Conservation (phyloP, 257 asterid genomes). For the Ligustrum vulgare region DNA sequence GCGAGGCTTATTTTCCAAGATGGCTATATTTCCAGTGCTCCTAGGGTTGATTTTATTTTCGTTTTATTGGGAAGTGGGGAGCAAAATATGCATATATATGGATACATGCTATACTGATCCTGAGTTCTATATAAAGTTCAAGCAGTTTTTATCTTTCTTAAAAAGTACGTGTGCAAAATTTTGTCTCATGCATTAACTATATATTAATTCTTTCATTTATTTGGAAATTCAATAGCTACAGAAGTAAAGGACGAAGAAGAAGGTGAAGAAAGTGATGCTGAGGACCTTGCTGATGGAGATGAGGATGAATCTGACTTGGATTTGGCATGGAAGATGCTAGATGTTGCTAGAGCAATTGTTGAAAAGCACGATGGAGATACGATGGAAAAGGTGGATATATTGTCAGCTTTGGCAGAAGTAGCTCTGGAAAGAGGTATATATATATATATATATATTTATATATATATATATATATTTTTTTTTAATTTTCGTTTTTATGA, state of each 20-base stretch:
- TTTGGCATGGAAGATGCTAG: constrained; percentile 98
- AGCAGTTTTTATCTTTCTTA: constrained; percentile 7
- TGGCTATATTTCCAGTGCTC: background rate
- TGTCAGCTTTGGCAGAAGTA: constrained; percentile 94
- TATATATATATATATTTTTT: too few species aligned
- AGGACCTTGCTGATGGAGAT: constrained; percentile 75
- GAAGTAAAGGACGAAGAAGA: constrained; percentile 37
- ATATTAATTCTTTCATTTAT: background rate
- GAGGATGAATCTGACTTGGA: constrained; percentile 98
- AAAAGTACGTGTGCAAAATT: background rate
- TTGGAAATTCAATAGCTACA: constrained; percentile 33
- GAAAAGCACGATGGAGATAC: constrained; percentile 75
- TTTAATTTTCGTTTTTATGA: background rate
- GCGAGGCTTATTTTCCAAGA: background rate
- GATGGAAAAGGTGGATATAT: constrained; percentile 86
- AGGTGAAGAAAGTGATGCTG: constrained; percentile 67
- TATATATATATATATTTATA: too few species aligned
- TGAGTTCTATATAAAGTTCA: constrained; percentile 4
- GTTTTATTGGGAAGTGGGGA: background rate
- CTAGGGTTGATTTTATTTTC: background rate
- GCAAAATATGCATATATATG: background rate
- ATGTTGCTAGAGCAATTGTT: constrained; percentile 90
- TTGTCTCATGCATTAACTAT: background rate
- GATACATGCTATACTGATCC: background rate
- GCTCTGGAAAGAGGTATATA: constrained; percentile 92